Conservation (phyloP, 495 filamentous ascomycete genomes). For the Lophiostoma macrostomum region DNA sequence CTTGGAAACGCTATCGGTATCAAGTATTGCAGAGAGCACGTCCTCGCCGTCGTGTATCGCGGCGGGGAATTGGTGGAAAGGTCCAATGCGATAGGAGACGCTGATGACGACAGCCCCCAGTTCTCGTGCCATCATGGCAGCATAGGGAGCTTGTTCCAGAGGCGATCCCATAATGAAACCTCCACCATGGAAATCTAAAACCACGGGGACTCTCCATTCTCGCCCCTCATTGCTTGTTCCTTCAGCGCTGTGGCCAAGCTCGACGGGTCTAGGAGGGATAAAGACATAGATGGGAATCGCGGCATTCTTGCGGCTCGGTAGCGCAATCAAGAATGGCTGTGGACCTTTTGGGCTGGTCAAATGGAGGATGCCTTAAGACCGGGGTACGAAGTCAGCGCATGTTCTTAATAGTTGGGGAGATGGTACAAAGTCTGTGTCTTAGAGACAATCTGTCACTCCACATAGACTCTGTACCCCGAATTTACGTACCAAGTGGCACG, state of each 20-base stretch:
- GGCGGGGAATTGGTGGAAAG: constrained; percentile 34
- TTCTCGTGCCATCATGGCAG: constrained; percentile 28
- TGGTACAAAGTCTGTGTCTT: too few species aligned
- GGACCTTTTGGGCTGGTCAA: constrained; percentile 34
- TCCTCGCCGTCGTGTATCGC: constrained; percentile 37
- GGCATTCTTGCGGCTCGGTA: constrained; percentile 27
- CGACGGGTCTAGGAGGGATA: constrained; percentile 18
- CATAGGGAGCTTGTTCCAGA: constrained; percentile 36
- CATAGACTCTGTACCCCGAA: too few species aligned
- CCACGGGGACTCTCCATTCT: constrained; percentile 32
- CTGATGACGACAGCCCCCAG: constrained; percentile 32
- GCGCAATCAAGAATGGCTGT: constrained; percentile 33
- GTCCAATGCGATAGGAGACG: constrained; percentile 38
- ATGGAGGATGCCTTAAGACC: constrained; percentile 25
- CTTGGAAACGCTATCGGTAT: constrained; percentile 23
- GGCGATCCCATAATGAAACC: constrained; percentile 35
- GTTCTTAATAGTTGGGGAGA: too few species aligned
- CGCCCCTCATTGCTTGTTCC: not conserved
- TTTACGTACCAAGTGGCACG: constrained; percentile 31
- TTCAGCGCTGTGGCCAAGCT: constrained; percentile 6
- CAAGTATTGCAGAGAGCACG: constrained; percentile 32
- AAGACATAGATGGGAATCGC: constrained; percentile 36
- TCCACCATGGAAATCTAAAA: constrained; percentile 37
- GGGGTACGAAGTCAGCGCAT: too few species aligned
- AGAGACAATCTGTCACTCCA: too few species aligned